Evolutionary conservation across 108 stramenopile genomes (phyloP).

Genomic region (Parmales sp.): DNA sequence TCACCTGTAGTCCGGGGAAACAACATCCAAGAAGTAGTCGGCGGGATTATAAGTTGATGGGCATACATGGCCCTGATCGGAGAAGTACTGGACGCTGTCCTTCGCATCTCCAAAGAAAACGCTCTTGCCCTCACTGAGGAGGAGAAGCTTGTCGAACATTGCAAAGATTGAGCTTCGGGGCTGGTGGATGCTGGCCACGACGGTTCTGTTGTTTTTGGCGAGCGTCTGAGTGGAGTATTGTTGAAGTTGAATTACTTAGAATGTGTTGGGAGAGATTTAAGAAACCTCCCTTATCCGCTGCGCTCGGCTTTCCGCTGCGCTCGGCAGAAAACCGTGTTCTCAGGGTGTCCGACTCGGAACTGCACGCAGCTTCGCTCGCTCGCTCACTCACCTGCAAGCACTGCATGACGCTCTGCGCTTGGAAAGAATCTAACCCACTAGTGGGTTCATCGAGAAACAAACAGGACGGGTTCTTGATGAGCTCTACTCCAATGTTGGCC

Average conservation of each 20-base stretch:
- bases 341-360: no score
- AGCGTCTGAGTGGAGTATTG: no score
- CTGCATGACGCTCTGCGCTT: constrained; percentile 53
- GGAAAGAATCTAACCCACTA: constrained; percentile 59
- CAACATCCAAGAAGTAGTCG: constrained; percentile 70
- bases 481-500: constrained; percentile 71
- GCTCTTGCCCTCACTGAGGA: constrained; percentile 65
- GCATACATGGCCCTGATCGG: constrained; percentile 37
- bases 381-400: no score
- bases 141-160: constrained; percentile 71
- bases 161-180: constrained; percentile 63
- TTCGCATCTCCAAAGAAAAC: constrained; percentile 69
- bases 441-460: constrained; percentile 60
- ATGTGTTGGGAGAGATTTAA: no score
- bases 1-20: constrained; percentile 28
- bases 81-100: constrained; percentile 49
- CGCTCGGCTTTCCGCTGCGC: no score
- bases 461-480: constrained; percentile 59
- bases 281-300: no score
- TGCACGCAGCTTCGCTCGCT: no score
- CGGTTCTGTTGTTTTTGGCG: constrained; percentile 63
- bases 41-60: constrained; percentile 51
- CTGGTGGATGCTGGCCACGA: constrained; percentile 80
- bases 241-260: no score
- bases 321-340: no score